A percentile compares a stretch with the other conserved stretches of the same genome.
phyloP scores from a whole-genome alignment of 2,329 filamentous ascomycete genomes.

The Microthyrium microscopicum region DNA sequence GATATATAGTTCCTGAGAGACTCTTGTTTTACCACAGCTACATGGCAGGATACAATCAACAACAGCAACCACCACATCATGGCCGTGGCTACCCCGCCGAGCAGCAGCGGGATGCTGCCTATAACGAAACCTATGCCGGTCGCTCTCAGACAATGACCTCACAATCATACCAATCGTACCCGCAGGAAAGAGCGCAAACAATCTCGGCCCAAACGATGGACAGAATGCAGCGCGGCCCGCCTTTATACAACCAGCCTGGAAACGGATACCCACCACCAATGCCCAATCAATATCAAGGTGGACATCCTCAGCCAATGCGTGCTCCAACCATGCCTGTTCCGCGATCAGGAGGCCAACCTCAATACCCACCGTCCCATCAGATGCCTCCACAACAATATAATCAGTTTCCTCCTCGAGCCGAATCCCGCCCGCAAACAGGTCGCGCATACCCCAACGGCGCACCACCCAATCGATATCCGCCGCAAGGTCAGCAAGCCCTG shows the following conservation, averaged over 20 bases:
- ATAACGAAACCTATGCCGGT: slow-evolving; percentile 86
- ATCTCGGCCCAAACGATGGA: slow-evolving; percentile 29
- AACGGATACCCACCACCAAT: slow-evolving; percentile 14
- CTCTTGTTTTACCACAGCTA: no score
- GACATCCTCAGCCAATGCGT: slow-evolving; percentile 24
- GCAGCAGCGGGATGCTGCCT: slow-evolving; percentile 78
- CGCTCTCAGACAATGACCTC: slow-evolving; percentile 93
- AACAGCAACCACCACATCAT: slow-evolving; percentile 42
- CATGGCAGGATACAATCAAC: slow-evolving; percentile 49
- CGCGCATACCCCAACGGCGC: no score
- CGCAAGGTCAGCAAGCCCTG: background rate
- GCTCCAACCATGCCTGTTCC: no score
- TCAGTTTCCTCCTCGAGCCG: no score
- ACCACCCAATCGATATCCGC: background rate
- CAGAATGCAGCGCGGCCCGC: slow-evolving; percentile 8
- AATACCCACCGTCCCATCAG: no score
- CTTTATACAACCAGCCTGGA: slow-evolving; percentile 10
- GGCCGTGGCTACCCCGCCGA: slow-evolving; percentile 33
- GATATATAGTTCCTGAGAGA: no score
- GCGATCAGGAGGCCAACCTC: no score
- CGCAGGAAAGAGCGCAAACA: slow-evolving; percentile 59
- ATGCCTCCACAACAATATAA: no score
- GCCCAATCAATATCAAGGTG: slow-evolving; percentile 16
- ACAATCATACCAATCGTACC: slow-evolving; percentile 43
- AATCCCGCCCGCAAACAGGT: no score